Evolutionary conservation across 202 grass and related monocot genomes (phyloP), one percentile per base, ranked within the genome.

Genomic region (Cymbopogon flexuosus): DNA sequence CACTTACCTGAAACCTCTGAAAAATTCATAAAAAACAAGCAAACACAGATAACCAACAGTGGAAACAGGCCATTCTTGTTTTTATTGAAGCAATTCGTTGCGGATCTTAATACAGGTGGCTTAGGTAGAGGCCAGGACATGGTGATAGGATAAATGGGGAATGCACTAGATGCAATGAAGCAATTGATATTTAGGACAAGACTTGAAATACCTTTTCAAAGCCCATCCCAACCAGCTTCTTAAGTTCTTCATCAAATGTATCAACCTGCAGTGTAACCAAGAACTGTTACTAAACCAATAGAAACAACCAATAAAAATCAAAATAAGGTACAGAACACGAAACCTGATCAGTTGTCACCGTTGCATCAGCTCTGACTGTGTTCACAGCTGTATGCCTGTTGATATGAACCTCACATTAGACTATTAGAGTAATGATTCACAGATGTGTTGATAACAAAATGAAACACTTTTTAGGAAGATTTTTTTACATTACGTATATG

Each of bases 191-290:
- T 62, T 27, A 75, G 16, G 21, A 40, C 8, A 81, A 73, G 13
- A 7, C 5, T 41, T 33, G 21, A 84, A 81, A 66, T 89, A 92
- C 95, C 95, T 93, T 98, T 73, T 98, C 92, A 85, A 98, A 98
- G 8, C 92, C 95, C 95, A 98, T 95, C 56, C 65, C 84, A 81
- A 95, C 84, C 23, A 98, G 79, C 62, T 91, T 98, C 79, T 91
- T 89, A 43, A 95, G 92, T 68, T 98, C 95, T 89, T 98, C 92
- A 65, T 98, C 95, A 85, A 98, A 98, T 84, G 62, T 89, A 91
- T 95, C 95, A 89, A 36, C 78, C 95, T 98, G 81, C 34, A 88
- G 33, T 42, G 3, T 35, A 37, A 11, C 2, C 36, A 61, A 79
- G 27, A 35, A 3, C 31, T 60, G 34, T 85, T 72, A 51, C 22